Conservation (phyloP, 208 protist genomes). For the Tetramitus jugosus region DNA sequence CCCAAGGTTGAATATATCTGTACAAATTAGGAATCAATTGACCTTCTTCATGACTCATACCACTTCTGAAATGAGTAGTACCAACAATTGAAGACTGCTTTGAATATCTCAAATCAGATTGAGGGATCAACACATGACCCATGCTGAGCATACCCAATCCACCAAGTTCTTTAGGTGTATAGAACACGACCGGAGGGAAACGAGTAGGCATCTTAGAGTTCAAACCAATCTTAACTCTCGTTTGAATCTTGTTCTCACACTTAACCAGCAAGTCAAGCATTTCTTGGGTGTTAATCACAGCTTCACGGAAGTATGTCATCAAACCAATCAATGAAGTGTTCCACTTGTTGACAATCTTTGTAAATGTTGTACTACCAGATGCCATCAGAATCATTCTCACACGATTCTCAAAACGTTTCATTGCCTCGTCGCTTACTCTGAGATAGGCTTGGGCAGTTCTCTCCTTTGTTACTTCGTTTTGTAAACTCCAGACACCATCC, state of each 20-base stretch:
- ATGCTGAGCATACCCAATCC: slow-evolving; percentile 99
- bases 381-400: slow-evolving; percentile 97
- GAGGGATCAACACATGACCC: slow-evolving; percentile 99
- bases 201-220: slow-evolving; percentile 99
- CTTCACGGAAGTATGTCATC: slow-evolving; percentile 99
- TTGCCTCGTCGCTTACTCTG: slow-evolving; percentile 85
- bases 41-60: slow-evolving; percentile 96
- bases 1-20: slow-evolving; percentile 99
- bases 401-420: slow-evolving; percentile 96
- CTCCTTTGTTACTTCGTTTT: slow-evolving; percentile 96
- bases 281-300: slow-evolving; percentile 89
- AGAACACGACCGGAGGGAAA: slow-evolving; percentile 99
- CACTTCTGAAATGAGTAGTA: slow-evolving; percentile 97
- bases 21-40: slow-evolving; percentile 99
- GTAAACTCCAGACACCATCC: slow-evolving; percentile 98
- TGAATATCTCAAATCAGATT: slow-evolving; percentile 94
- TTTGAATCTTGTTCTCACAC: slow-evolving; percentile 99
- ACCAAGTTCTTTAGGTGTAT: slow-evolving; percentile 95
- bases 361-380: slow-evolving; percentile 98
- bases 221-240: slow-evolving; percentile 99
- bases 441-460: slow-evolving; percentile 97
- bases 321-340: slow-evolving; percentile 98
- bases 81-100: slow-evolving; percentile 89
- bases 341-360: slow-evolving; percentile 99
- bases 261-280: slow-evolving; percentile 97